These are phyloP conservation scores for Papilionanthe hybrid DNA, from an alignment of 116 monocot species.

Conservation along the genomic window DNA sequence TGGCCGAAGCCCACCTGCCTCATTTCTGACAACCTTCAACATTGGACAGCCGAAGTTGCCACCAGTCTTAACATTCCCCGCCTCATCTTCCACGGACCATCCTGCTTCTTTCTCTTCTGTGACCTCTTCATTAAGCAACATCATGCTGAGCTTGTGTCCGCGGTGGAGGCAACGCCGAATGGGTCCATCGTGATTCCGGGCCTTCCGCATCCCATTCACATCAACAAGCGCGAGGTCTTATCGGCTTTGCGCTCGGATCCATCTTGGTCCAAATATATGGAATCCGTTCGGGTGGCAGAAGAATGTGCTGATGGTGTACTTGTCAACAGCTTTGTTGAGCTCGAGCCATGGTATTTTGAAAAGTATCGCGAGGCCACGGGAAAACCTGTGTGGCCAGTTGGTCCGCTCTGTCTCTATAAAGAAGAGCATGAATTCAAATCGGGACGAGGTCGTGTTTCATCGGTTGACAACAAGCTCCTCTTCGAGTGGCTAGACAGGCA, in stretches of 20 bases:
- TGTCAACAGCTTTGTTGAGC: slow-evolving; percentile 13
- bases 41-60: slow-evolving; percentile 27
- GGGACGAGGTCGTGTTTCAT: background rate
- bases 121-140: background rate
- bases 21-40: slow-evolving; percentile 14
- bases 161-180: background rate
- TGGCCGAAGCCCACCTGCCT: slow-evolving; percentile 12
- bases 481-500: background rate
- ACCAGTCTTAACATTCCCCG: slow-evolving; percentile 7
- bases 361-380: background rate
- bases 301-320: slow-evolving; percentile 13
- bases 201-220: slow-evolving; percentile 16
- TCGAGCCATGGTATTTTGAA: slow-evolving; percentile 13
- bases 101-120: slow-evolving; percentile 15
- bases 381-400: slow-evolving; percentile 11
- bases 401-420: slow-evolving; percentile 9
- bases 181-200: slow-evolving; percentile 23
- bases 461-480: background rate
- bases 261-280: background rate
- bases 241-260: background rate
- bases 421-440: background rate
- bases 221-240: slow-evolving; percentile 16
- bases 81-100: slow-evolving; percentile 21
- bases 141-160: background rate
- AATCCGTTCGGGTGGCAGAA: background rate